Percentiles rank a stretch among this genome's conserved stretches.
These are phyloP conservation scores for Trichoderma cornu-damae DNA, from an alignment of 2,329 filamentous ascomycete species.

Conservation along the genomic window DNA sequence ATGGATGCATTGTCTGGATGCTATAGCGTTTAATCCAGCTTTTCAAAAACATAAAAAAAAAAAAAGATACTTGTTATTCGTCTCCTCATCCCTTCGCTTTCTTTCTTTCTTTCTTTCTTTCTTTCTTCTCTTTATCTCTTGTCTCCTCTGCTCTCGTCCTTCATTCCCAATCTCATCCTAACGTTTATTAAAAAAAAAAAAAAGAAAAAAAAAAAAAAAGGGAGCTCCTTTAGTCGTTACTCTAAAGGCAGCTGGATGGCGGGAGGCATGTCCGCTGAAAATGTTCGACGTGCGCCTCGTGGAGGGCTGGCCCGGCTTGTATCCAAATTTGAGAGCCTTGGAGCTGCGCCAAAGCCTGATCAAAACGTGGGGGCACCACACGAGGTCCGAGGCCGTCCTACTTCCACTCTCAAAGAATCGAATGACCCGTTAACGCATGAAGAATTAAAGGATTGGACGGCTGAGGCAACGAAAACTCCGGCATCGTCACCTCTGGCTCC, in stretches of 20 bases:
- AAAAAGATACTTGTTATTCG: background rate
- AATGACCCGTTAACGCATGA: background rate
- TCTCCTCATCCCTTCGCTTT: background rate
- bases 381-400: background rate
- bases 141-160: background rate
- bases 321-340: conserved; percentile 34
- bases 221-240: background rate
- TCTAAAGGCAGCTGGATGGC: background rate
- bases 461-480: background rate
- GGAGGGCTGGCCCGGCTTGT: conserved; percentile 31
- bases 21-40: background rate
- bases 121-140: background rate
- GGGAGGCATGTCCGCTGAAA: background rate
- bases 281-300: background rate
- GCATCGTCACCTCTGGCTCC: background rate
- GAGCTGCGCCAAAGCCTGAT: conserved; percentile 20
- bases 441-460: background rate
- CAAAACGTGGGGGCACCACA: background rate
- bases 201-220: background rate
- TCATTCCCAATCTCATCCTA: background rate
- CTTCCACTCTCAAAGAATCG: background rate
- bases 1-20: background rate
- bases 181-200: too few species aligned
- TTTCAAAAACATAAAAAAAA: background rate
- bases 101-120: background rate